Evolutionary conservation across 495 filamentous ascomycete genomes (phyloP), one percentile per base, ranked within the genome.

Genomic region (Podospora sp.): DNA sequence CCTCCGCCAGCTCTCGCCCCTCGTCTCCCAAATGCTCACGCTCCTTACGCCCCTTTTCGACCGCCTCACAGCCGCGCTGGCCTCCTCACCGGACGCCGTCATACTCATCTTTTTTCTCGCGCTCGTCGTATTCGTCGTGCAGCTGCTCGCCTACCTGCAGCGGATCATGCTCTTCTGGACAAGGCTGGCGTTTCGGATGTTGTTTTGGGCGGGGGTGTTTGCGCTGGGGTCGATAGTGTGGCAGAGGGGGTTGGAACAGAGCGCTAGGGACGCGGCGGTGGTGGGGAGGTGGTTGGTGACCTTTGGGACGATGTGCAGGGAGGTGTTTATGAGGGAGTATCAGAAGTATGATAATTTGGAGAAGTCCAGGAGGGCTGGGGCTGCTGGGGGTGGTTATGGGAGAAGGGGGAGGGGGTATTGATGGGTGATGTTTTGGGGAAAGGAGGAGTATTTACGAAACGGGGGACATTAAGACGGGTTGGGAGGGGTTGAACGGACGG

Each of bases 161-260:
- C 83, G 90, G 40, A 76, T 91, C 2, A 78, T 96, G 62, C 81
- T 92, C 73, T 94, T 86, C 75, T 92, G 91, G 87, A 82, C 91
- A n/a, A 73, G 80, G 50, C 72, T 94, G 56, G 82, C 79, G 6
- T 72, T 90, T 63, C 74, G 83, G 29, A 20, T 92, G 52, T 65
- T 84, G 0, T 85, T 91, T 57, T 95, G 87, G 85, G 83, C 78
- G 0, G 68, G 73, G 1, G 33, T 93, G 14, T 76, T 81, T 20
- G 78, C 79, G 0, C 3, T 86, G 0, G 83, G 77, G 0, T 76
- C 83, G 40, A 85, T 85, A 65, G 80, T 92, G 14, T 94, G 85
- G 75, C 82, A 82, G 63, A 77, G 88, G 14, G 92, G 92, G 0
- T 59, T 87, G 64, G 90, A 88, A 74, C 82, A 84, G 58, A 86